Percentiles rank a stretch among this genome's conserved stretches.
Evolutionary conservation across 805 yeast genomes (phyloP).

Genomic region (Candida pseudoglaebosa): DNA sequence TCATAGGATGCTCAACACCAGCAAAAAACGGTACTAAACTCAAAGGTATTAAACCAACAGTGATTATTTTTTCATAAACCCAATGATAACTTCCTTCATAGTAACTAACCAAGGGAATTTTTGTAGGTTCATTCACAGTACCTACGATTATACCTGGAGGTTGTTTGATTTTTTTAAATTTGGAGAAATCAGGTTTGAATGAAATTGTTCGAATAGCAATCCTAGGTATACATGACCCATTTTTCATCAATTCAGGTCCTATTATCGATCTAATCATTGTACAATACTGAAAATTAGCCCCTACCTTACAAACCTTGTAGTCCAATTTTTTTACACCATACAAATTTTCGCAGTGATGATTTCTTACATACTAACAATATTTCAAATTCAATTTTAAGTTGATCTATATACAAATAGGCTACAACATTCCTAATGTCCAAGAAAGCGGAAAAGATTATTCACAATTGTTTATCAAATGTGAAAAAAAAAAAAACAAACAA

Average conservation of each 20-base stretch:
- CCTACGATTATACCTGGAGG: conserved; percentile 91
- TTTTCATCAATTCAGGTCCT: neutral
- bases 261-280: neutral
- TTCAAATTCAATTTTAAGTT: no score
- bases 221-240: neutral
- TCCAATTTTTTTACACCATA: no score
- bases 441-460: no score
- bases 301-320: neutral
- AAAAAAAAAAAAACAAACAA: no score
- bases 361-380: no score
- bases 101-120: conserved; percentile 57
- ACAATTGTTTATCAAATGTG: no score
- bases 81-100: conserved; percentile 88
- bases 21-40: conserved; percentile 69
- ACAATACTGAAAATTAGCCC: no score
- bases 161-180: conserved; percentile 58
- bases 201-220: conserved; percentile 13
- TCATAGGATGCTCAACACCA: conserved; percentile 64
- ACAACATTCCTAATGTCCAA: no score
- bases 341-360: no score
- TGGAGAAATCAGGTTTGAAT: conserved; percentile 43
- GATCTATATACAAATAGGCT: no score
- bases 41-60: conserved; percentile 73
- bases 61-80: conserved; percentile 77
- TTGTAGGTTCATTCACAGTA: conserved; percentile 86